These are phyloP conservation scores for Globisporangium viniferum DNA, from an alignment of 352 stramenopile species.

Conservation along the genomic window DNA sequence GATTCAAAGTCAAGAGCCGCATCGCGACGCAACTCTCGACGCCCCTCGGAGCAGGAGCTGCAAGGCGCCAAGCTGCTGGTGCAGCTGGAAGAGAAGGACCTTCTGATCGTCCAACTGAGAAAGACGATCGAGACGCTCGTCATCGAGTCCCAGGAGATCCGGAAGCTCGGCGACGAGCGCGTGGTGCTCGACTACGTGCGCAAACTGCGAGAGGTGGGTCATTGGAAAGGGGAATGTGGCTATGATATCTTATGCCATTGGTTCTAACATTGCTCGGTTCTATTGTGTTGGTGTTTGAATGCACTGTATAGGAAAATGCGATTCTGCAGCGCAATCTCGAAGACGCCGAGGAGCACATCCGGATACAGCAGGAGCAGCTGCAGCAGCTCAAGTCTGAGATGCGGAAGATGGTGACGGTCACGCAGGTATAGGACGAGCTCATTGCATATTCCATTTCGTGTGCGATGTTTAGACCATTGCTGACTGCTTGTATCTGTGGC, in stretches of 20 bases:
- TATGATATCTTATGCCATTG: background rate
- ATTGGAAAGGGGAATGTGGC: background rate
- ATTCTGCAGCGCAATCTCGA: constrained; percentile 64
- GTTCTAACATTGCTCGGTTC: background rate
- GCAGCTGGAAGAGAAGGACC: constrained; percentile 82
- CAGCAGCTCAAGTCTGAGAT: constrained; percentile 75
- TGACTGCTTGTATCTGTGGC: background rate
- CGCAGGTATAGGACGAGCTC: constrained; percentile 25
- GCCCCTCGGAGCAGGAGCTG: constrained; percentile 10
- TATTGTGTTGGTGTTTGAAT: background rate
- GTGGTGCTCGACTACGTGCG: constrained; percentile 84
- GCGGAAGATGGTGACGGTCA: constrained; percentile 31
- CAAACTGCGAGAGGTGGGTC: constrained; percentile 61
- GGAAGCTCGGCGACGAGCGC: constrained; percentile 75
- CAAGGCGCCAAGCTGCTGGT: constrained; percentile 37
- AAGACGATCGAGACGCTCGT: constrained; percentile 77
- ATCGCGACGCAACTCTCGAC: constrained; percentile 4
- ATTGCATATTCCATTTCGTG: background rate
- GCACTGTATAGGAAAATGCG: constrained; percentile 45
- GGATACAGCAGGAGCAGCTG: constrained; percentile 73
- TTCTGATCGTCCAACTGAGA: constrained; percentile 77
- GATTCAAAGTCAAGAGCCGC: background rate
- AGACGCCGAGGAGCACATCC: constrained; percentile 76
- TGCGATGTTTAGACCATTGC: background rate
- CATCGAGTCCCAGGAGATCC: constrained; percentile 66